A percentile compares a stretch with the other conserved stretches of the same genome.
These are phyloP conservation scores for Mycosphaerella sp. DNA, from an alignment of 2,329 filamentous ascomycete genomes.

Conservation along the genomic window DNA sequence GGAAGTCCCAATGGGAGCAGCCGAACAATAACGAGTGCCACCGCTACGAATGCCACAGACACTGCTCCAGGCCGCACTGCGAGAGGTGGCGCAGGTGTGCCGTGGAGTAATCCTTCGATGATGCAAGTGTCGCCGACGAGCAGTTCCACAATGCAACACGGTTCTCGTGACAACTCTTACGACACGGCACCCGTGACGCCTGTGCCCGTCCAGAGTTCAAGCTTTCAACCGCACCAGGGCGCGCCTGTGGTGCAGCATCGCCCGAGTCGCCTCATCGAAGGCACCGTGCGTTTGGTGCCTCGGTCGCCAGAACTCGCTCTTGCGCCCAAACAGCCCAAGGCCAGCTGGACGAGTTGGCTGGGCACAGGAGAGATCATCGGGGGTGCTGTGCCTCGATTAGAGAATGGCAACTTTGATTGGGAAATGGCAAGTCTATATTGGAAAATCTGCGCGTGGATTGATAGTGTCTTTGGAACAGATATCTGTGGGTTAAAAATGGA, in stretches of 20 bases:
- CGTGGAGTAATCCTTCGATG: constrained; percentile 4
- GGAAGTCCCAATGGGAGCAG: constrained; percentile 32
- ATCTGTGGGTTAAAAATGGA: constrained; percentile 54
- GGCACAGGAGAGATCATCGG: constrained; percentile 59
- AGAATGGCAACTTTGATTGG: constrained; percentile 73
- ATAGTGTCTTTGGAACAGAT: constrained; percentile 53
- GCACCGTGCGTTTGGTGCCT: constrained; percentile 5
- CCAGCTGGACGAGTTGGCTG: constrained; percentile 34
- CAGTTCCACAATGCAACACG: constrained; percentile 7
- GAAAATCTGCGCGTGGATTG: constrained; percentile 54
- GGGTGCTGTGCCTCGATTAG: constrained; percentile 64
- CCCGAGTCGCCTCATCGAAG: constrained; percentile 6
- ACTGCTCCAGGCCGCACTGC: constrained; percentile 21
- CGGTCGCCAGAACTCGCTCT: constrained; percentile 40
- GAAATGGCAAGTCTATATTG: constrained; percentile 56
- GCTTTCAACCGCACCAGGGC: constrained; percentile 1
- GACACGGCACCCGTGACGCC: constrained; percentile 6
- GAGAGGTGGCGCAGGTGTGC: constrained; percentile 4
- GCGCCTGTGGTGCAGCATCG: constrained; percentile 5
- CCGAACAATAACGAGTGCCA: constrained; percentile 39
- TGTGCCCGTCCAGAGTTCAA: constrained; percentile 2
- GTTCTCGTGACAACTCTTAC: not conserved
- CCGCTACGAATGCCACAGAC: constrained; percentile 24
- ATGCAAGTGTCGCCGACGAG: constrained; percentile 11
- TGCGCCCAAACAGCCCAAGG: constrained; percentile 40